Evolutionary conservation across 2,329 filamentous ascomycete species (phyloP).

Genomic region (Calonectria crousiana): DNA sequence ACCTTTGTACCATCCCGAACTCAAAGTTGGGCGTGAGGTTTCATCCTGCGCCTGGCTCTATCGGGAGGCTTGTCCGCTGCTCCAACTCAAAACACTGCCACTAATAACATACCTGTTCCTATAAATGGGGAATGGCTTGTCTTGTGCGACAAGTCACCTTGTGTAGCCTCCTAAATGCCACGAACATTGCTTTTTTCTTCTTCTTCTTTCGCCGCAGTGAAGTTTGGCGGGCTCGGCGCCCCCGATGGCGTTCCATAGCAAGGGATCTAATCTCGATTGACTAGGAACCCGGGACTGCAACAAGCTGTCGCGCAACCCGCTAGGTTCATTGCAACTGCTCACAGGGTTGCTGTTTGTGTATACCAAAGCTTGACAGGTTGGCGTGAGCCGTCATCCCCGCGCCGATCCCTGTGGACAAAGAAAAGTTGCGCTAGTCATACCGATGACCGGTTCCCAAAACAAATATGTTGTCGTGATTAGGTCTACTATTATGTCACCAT

Average conservation of each 20-base stretch:
- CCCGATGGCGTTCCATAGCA: constrained; percentile 14
- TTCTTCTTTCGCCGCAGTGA: constrained; percentile 18
- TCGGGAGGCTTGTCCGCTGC: neutral
- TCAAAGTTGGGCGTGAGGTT: neutral
- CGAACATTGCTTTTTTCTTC: constrained; percentile 14
- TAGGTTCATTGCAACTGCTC: neutral
- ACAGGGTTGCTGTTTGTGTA: neutral
- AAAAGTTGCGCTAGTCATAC: neutral
- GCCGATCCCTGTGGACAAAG: neutral
- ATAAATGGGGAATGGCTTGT: neutral
- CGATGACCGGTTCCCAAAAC: neutral
- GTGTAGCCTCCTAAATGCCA: neutral
- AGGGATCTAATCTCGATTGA: constrained; percentile 23
- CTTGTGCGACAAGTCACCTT: neutral
- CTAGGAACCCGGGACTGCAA: neutral
- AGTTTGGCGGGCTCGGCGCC: constrained; percentile 3
- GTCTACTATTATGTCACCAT: neutral
- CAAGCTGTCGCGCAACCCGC: neutral
- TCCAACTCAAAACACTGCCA: neutral
- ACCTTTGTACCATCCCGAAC: constrained; percentile 10
- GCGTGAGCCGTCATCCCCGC: neutral
- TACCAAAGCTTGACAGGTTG: neutral
- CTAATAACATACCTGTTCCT: neutral
- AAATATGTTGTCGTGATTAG: neutral
- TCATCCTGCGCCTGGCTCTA: neutral